These are phyloP conservation scores for Cercophora scortea DNA, from an alignment of 495 filamentous ascomycete genomes.

Conservation along the genomic window DNA sequence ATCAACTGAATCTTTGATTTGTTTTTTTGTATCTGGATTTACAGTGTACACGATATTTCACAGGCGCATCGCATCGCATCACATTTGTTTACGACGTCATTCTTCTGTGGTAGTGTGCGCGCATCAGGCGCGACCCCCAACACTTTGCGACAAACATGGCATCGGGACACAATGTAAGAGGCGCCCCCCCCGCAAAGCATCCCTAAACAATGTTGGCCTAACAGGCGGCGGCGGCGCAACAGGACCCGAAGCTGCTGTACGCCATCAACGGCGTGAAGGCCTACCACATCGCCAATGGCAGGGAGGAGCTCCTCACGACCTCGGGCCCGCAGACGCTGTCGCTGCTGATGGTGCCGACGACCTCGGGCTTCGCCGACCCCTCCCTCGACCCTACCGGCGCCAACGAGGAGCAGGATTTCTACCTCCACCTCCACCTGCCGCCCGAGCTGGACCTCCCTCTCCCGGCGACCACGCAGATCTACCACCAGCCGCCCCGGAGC, in stretches of 20 bases:
- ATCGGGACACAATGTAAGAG: conserved; percentile 42
- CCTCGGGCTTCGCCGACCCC: conserved; percentile 59
- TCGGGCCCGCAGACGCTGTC: conserved; percentile 85
- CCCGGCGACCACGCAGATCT: conserved; percentile 90
- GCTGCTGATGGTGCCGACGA: conserved; percentile 87
- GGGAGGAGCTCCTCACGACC: conserved; percentile 71
- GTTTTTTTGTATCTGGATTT: not conserved
- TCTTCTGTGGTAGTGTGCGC: not conserved
- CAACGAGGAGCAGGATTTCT: conserved; percentile 81
- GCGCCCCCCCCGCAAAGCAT: not conserved
- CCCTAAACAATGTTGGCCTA: not conserved
- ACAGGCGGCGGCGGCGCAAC: conserved; percentile 2
- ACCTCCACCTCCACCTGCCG: conserved; percentile 84
- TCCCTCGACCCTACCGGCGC: conserved; percentile 46
- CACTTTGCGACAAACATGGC: conserved; percentile 25
- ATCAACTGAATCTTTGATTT: not conserved
- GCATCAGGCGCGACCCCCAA: not conserved
- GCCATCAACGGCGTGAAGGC: conserved; percentile 76
- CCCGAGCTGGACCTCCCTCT: conserved; percentile 89
- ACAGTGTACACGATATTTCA: not conserved
- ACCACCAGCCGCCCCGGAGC: conserved; percentile 79
- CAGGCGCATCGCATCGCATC: not conserved
- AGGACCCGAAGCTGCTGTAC: conserved; percentile 76
- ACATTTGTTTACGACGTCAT: not conserved
- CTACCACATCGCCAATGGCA: conserved; percentile 82